Evolutionary conservation across 2,329 filamentous ascomycete species (phyloP), one percentile per base, ranked within the genome.

Genomic region (Fragosphaeria purpurea): DNA sequence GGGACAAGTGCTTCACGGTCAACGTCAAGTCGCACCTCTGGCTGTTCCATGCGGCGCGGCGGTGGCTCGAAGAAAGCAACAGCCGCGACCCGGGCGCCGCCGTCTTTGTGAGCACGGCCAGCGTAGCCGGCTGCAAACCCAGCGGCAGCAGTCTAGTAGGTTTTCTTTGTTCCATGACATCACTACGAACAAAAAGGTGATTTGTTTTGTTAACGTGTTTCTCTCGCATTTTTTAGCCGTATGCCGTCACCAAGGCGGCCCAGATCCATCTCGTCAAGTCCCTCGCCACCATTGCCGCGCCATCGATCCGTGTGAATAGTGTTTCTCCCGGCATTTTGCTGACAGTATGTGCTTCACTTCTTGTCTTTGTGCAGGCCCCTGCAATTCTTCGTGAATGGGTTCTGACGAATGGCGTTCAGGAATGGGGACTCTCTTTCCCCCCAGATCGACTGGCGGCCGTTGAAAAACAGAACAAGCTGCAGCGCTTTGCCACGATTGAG

Each of bases 201-300:
- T 12, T 41, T 22, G 2, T 22, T 44, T 22, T 47, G 33, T 39
- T 47, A 37, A 50, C 48, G 10, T n/a, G 34, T 30, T 34, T 7
- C 41, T 30, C 40, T 45, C 42, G 7, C 34, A 31, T 12, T 34
- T 7, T 41, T 30, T 35, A 76, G 82, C 78, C 87, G 5, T 93
- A 93, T 60, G 73, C 81, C 1, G 83, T 89, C 13, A 86, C 85
- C 41, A 93, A 93, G 63, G 77, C 86, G 1, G 87, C 87, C 7
- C 78, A 83, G 50, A 66, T 82, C 39, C 79, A 82, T 59, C 67
- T 82, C 2, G 67, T 71, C 13, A 80, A 77, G 56, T 70, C 67
- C 7, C 64, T 81, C 39, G 78, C 78, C 1, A 59, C 68, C 8
- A 74, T 76, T 50, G 73, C 72, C 11, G 72, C 71, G 1, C 77